phyloP scores from a whole-genome alignment of 495 filamentous ascomycete genomes.

The Aspergillus ellipticus region DNA sequence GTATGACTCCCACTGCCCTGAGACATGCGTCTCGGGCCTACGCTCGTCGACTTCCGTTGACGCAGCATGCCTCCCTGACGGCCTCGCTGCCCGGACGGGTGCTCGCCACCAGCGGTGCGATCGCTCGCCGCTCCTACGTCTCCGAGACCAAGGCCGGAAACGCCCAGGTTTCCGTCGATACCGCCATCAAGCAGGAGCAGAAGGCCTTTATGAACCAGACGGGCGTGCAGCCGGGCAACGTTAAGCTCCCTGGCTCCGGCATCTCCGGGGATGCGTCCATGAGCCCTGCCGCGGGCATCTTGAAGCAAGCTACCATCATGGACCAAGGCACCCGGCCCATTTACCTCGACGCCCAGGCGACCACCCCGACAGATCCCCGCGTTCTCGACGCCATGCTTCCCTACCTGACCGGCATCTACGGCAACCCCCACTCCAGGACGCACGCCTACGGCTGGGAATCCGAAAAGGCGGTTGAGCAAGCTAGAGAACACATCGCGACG shows the following conservation, averaged over 20 bases:
- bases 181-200: slow-evolving; percentile 78
- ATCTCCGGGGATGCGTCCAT: slow-evolving; percentile 63
- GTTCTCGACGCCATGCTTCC: slow-evolving; percentile 97
- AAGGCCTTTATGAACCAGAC: slow-evolving; percentile 72
- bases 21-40: slow-evolving; percentile 75
- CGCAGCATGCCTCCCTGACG: slow-evolving; percentile 39
- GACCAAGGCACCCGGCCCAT: slow-evolving; percentile 92
- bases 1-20: slow-evolving; percentile 64
- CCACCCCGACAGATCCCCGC: slow-evolving; percentile 90
- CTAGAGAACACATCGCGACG: slow-evolving; percentile 74
- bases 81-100: slow-evolving; percentile 42
- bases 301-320: slow-evolving; percentile 91
- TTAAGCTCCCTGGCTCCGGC: slow-evolving; percentile 53
- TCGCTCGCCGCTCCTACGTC: slow-evolving; percentile 65
- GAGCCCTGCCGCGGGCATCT: slow-evolving; percentile 80
- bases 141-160: slow-evolving; percentile 75
- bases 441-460: slow-evolving; percentile 99
- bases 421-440: slow-evolving; percentile 95
- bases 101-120: slow-evolving; percentile 26
- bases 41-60: slow-evolving; percentile 49
- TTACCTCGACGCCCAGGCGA: slow-evolving; percentile 98
- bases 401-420: slow-evolving; percentile 88
- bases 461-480: slow-evolving; percentile 85
- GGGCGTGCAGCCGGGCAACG: slow-evolving; percentile 52
- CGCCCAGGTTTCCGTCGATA: slow-evolving; percentile 80